Evolutionary conservation across 1,139 yeast genomes (phyloP).

Genomic region (Candida albicans): DNA sequence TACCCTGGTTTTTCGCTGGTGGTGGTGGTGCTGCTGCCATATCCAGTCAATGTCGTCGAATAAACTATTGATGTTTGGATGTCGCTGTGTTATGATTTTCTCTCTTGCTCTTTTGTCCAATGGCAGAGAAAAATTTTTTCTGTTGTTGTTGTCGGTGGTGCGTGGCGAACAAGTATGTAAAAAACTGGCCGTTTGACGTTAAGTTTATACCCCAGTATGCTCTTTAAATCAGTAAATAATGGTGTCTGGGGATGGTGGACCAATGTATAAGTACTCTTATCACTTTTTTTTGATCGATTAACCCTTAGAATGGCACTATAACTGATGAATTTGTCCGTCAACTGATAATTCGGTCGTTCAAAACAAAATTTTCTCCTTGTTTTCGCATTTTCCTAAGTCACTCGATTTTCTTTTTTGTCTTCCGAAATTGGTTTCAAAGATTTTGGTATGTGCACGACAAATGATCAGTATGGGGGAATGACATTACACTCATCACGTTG

Average conservation of each 20-base stretch:
- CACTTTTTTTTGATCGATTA: background rate
- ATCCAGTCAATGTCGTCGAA: slow-evolving; percentile 1
- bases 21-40: slow-evolving; percentile 35
- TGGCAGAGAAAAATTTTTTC: background rate
- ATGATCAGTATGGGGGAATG: background rate
- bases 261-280: background rate
- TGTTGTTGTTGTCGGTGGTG: background rate
- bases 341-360: background rate
- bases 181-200: background rate
- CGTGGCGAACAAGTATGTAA: background rate
- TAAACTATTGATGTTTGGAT: slow-evolving; percentile 9
- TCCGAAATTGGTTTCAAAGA: background rate
- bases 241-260: background rate
- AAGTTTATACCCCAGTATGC: too few relatives aligned
- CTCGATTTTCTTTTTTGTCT: background rate
- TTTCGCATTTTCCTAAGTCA: background rate
- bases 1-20: slow-evolving; percentile 31
- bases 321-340: background rate
- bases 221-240: too few relatives aligned
- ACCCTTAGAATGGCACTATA: background rate
- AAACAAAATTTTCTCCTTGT: background rate
- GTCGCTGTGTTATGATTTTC: background rate
- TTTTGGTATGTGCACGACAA: background rate
- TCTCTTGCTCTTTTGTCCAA: background rate
- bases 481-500: too few relatives aligned